Percentiles rank a stretch among this genome's conserved stretches.
Conservation (phyloP, 805 yeast genomes). For the Metahyphopichia silvanorum region DNA sequence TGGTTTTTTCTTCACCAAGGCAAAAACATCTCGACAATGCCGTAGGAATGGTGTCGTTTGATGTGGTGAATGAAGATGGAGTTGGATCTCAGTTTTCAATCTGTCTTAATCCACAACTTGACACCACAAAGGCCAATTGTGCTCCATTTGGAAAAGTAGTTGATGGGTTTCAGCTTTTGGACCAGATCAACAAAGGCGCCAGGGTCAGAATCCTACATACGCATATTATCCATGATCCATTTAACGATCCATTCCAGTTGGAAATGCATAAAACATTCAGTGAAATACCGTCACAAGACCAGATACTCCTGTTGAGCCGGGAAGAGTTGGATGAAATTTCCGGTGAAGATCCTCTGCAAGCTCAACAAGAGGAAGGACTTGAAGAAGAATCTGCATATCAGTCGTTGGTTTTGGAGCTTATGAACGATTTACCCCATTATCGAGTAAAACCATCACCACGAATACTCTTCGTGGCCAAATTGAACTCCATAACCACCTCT, state of each 20-base stretch:
- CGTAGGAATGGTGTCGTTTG: conserved; percentile 13
- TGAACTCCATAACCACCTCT: conserved; percentile 59
- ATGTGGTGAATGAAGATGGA: conserved; percentile 2
- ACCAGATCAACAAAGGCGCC: conserved; percentile 36
- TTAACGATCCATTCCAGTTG: conserved; percentile 27
- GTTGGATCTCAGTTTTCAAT: conserved; percentile 14
- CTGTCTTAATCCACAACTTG: conserved; percentile 1
- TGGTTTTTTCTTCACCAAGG: too few relatives aligned
- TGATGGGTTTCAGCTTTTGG: conserved; percentile 49
- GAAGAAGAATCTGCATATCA: conserved; percentile 44
- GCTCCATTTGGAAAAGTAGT: conserved; percentile 47
- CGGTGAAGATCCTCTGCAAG: conserved; percentile 12
- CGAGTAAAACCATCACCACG: conserved; percentile 58
- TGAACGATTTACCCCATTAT: conserved; percentile 62
- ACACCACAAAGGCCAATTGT: neutral
- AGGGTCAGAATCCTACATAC: conserved; percentile 49
- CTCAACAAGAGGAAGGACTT: too few relatives aligned
- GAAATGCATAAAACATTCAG: conserved; percentile 7
- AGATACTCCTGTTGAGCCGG: too few relatives aligned
- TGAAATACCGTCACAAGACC: conserved; percentile 12
- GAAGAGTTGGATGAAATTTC: conserved; percentile 12
- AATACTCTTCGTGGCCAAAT: conserved; percentile 59
- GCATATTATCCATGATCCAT: conserved; percentile 54
- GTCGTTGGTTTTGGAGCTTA: conserved; percentile 59
- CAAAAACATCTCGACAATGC: neutral